A percentile compares a stretch with the other conserved stretches of the same genome.
Evolutionary conservation across 2,329 filamentous ascomycete species (phyloP).

Genomic region (Paradendryphiella salina): DNA sequence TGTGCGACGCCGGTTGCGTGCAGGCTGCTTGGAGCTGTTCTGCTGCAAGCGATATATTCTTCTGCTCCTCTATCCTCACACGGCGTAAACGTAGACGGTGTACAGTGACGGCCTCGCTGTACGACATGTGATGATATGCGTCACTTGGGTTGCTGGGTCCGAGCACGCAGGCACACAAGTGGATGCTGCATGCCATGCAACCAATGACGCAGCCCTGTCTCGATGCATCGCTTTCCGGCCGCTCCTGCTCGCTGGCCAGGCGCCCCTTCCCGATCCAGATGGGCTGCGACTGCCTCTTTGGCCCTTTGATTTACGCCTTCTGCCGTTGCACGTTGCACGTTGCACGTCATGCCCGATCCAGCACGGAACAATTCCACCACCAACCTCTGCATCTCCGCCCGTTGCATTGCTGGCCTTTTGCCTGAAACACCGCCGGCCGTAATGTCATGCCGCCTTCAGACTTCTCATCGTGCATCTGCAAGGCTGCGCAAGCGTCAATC

Average conservation of each 20-base stretch:
- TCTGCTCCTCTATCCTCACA: too few species aligned
- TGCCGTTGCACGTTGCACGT: too few species aligned
- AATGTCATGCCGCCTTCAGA: too few species aligned
- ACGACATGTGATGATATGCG: not conserved
- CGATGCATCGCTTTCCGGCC: conserved; percentile 8
- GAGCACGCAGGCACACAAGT: not conserved
- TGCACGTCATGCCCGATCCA: conserved; percentile 17
- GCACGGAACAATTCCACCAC: conserved; percentile 9
- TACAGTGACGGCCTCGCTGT: not conserved
- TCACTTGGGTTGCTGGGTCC: not conserved
- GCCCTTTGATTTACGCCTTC: not conserved
- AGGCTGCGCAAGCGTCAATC: not conserved
- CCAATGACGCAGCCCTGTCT: conserved; percentile 21
- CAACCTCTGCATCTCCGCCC: conserved; percentile 16
- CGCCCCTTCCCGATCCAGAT: conserved; percentile 15
- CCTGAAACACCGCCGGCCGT: not conserved
- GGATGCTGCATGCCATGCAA: not conserved
- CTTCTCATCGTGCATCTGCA: too few species aligned
- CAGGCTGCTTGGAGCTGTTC: too few species aligned
- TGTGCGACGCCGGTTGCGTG: not conserved
- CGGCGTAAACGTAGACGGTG: too few species aligned
- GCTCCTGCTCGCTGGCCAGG: not conserved
- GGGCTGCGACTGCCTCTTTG: conserved; percentile 8
- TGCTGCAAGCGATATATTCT: too few species aligned
- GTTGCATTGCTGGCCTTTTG: not conserved